A percentile compares a stretch with the other conserved stretches of the same genome.
These are phyloP conservation scores for Pseudocercospora fuligena DNA, from an alignment of 2,329 filamentous ascomycete species.

Conservation along the genomic window DNA sequence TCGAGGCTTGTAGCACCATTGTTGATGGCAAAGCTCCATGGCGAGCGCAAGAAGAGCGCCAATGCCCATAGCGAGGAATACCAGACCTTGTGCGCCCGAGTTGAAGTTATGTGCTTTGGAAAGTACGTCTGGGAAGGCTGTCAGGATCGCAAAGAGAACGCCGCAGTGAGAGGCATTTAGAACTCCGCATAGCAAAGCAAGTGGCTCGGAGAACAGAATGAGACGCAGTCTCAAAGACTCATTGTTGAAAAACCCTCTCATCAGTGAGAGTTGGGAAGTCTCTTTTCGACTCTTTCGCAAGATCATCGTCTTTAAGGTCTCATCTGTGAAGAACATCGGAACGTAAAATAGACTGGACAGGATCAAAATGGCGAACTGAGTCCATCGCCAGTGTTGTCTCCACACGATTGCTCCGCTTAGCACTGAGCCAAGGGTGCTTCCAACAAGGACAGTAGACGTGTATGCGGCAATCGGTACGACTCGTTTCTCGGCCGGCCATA, in stretches of 20 bases:
- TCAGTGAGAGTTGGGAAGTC: background rate
- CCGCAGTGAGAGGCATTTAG: constrained; percentile 30
- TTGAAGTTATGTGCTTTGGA: constrained; percentile 39
- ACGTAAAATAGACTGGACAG: constrained; percentile 41
- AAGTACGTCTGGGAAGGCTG: constrained; percentile 28
- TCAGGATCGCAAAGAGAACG: constrained; percentile 30
- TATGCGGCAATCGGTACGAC: constrained; percentile 41
- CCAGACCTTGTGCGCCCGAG: constrained; percentile 38
- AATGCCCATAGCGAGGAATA: constrained; percentile 41
- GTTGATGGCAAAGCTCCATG: constrained; percentile 40
- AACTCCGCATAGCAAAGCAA: constrained; percentile 29
- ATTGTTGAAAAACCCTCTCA: constrained; percentile 29
- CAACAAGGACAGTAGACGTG: constrained; percentile 42
- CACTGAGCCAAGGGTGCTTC: constrained; percentile 46
- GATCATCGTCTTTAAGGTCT: constrained; percentile 59
- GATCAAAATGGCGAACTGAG: constrained; percentile 48
- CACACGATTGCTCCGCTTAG: constrained; percentile 47
- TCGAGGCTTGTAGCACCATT: constrained; percentile 28
- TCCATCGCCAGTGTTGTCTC: constrained; percentile 45
- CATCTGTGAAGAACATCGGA: constrained; percentile 49
- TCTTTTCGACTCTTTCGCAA: constrained; percentile 37
- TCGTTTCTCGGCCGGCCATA: constrained; percentile 40
- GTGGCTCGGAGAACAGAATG: constrained; percentile 37
- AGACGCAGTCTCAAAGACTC: constrained; percentile 31
- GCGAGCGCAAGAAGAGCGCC: constrained; percentile 39